Evolutionary conservation across 331 rosid species (phyloP).

Genomic region (Malus hybrid): DNA sequence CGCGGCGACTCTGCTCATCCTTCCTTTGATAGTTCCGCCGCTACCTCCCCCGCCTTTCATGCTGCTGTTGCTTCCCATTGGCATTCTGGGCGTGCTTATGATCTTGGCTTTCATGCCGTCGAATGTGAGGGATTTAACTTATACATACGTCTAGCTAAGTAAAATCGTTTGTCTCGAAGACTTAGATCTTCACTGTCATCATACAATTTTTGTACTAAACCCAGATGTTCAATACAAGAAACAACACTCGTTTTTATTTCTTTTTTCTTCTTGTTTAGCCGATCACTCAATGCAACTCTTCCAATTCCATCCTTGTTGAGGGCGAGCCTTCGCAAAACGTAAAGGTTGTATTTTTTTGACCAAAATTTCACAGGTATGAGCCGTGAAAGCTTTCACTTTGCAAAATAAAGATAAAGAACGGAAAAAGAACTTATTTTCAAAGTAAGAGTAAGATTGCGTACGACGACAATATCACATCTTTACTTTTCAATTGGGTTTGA

Average conservation of each 20-base stretch:
- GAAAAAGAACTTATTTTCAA: too few relatives aligned
- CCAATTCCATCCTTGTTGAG: too few relatives aligned
- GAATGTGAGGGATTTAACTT: slow-evolving; percentile 31
- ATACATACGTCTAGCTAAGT: slow-evolving; percentile 19
- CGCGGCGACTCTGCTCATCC: slow-evolving; percentile 32
- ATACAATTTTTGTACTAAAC: slow-evolving; percentile 10
- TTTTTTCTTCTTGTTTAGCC: neutral
- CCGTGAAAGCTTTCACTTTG: too few relatives aligned
- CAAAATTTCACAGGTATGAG: too few relatives aligned
- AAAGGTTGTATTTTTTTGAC: too few relatives aligned
- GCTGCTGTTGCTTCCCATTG: slow-evolving; percentile 37
- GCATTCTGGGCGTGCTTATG: slow-evolving; percentile 36
- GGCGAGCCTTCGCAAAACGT: too few relatives aligned
- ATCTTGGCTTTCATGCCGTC: slow-evolving; percentile 47
- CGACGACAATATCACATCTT: too few relatives aligned
- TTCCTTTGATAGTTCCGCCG: slow-evolving; percentile 46
- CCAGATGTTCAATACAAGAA: neutral
- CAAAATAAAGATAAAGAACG: too few relatives aligned
- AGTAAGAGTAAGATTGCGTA: too few relatives aligned
- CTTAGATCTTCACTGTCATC: neutral
- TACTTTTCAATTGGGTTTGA: neutral
- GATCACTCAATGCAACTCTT: too few relatives aligned
- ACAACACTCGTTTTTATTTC: neutral
- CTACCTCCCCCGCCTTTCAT: slow-evolving; percentile 46
- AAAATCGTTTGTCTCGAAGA: neutral